Percentiles rank a stretch among this genome's conserved stretches.
These are phyloP conservation scores for Hyphodiscus hymeniophilus DNA, from an alignment of 495 filamentous ascomycete species.

Conservation along the genomic window DNA sequence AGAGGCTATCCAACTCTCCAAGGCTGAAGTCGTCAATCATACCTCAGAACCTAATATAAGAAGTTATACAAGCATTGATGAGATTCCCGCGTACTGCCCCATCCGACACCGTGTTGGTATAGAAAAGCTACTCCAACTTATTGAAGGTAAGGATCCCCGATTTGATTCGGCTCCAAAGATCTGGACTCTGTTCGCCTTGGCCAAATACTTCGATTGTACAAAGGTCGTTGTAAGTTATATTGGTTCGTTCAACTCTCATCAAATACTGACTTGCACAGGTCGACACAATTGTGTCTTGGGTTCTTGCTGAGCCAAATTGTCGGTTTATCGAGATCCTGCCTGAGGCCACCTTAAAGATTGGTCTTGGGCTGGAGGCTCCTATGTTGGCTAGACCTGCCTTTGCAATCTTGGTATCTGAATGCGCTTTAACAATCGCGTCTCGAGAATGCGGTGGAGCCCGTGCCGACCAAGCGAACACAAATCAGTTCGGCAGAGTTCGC, in stretches of 20 bases:
- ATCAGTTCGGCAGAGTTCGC: conserved; percentile 4
- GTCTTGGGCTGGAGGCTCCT: conserved; percentile 1
- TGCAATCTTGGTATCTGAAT: conserved; percentile 16
- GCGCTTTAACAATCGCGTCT: conserved; percentile 6
- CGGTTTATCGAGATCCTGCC: conserved; percentile 17
- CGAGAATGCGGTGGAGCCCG: background rate
- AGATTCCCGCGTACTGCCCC: conserved; percentile 36
- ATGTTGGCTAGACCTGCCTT: conserved; percentile 9
- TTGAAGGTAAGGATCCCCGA: conserved; percentile 30
- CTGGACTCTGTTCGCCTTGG: conserved; percentile 44
- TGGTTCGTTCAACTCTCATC: background rate
- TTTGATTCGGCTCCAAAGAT: conserved; percentile 46
- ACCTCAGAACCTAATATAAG: background rate
- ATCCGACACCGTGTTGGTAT: conserved; percentile 41
- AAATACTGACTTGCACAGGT: conserved; percentile 2
- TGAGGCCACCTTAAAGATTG: conserved; percentile 12
- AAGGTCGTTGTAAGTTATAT: conserved; percentile 10
- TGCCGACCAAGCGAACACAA: background rate
- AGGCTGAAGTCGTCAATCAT: background rate
- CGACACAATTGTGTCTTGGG: conserved; percentile 14
- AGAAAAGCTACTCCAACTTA: conserved; percentile 34
- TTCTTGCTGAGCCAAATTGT: conserved; percentile 6
- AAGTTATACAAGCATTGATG: background rate
- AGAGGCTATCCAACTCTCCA: background rate
- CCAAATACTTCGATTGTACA: conserved; percentile 37